These are phyloP conservation scores for Apiosordaria backusii DNA, from an alignment of 495 filamentous ascomycete genomes.

Conservation along the genomic window DNA sequence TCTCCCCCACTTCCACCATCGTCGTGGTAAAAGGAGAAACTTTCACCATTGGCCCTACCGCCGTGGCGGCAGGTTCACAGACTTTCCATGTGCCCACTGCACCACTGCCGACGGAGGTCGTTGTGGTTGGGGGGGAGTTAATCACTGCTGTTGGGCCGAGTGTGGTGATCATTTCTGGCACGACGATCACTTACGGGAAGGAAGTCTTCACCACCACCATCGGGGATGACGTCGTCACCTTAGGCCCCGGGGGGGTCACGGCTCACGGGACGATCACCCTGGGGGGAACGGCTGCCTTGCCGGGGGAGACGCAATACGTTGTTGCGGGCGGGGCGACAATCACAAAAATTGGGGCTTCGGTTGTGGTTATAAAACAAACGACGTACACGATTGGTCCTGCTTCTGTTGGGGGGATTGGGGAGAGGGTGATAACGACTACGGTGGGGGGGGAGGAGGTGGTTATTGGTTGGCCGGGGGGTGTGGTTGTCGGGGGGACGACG, in stretches of 20 bases:
- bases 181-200: slow-evolving; percentile 40
- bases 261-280: slow-evolving; percentile 35
- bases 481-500: slow-evolving; percentile 38
- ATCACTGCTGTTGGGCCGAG: slow-evolving; percentile 46
- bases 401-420: slow-evolving; percentile 10
- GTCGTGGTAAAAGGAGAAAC: slow-evolving; percentile 37
- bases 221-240: slow-evolving; percentile 42
- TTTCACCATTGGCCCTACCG: slow-evolving; percentile 46
- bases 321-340: slow-evolving; percentile 48
- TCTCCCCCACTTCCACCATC: slow-evolving; percentile 27
- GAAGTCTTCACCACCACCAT: slow-evolving; percentile 33
- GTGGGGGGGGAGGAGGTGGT: slow-evolving; percentile 45
- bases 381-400: slow-evolving; percentile 45
- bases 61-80: slow-evolving; percentile 35
- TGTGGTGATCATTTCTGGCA: slow-evolving; percentile 42
- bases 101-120: slow-evolving; percentile 38
- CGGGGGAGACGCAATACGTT: slow-evolving; percentile 37
- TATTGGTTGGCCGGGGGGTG: slow-evolving; percentile 42
- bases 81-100: slow-evolving; percentile 36
- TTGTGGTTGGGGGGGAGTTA: slow-evolving; percentile 44
- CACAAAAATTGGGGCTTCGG: slow-evolving; percentile 46
- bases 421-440: slow-evolving; percentile 40
- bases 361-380: slow-evolving; percentile 45
- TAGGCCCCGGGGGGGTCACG: slow-evolving; percentile 46
- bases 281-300: slow-evolving; percentile 34